Conservation (phyloP, 441 rosid species). For the Breynia disticha region DNA sequence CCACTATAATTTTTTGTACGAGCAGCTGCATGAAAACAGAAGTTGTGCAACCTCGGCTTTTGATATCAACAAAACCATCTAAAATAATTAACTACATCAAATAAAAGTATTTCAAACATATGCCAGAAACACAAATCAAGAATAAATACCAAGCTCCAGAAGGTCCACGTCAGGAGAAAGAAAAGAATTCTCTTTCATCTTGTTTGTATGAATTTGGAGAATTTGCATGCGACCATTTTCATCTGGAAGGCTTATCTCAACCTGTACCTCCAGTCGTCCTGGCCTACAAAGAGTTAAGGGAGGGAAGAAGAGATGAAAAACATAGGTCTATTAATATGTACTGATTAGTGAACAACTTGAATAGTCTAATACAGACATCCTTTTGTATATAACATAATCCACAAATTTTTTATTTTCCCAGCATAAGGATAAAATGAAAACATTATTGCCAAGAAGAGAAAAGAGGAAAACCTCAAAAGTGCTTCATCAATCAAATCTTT, state of each 20-base stretch:
- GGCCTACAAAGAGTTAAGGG: conserved; percentile 42
- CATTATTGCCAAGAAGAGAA: conserved; percentile 11
- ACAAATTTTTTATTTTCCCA: neutral
- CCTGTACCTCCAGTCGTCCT: conserved; percentile 96
- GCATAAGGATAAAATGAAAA: neutral
- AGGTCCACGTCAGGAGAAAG: conserved; percentile 80
- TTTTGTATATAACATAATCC: neutral
- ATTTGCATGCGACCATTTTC: conserved; percentile 95
- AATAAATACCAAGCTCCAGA: conserved; percentile 76
- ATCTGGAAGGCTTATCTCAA: conserved; percentile 99
- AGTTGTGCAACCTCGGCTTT: neutral
- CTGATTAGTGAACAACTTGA: too few species aligned
- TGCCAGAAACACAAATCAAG: conserved; percentile 6
- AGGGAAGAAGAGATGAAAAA: conserved; percentile 10
- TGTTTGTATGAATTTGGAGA: conserved; percentile 93
- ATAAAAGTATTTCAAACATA: neutral
- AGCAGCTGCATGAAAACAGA: conserved; percentile 56
- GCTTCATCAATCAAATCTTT: conserved; percentile 99
- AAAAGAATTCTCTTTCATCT: conserved; percentile 97
- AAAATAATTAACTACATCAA: too few species aligned
- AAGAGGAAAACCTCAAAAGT: conserved; percentile 63
- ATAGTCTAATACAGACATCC: too few species aligned
- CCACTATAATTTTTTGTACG: conserved; percentile 98
- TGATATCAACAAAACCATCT: too few species aligned
- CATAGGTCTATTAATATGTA: neutral